These are phyloP conservation scores for Silene noctiflora DNA, from an alignment of 179 eudicot genomes.

Conservation along the genomic window DNA sequence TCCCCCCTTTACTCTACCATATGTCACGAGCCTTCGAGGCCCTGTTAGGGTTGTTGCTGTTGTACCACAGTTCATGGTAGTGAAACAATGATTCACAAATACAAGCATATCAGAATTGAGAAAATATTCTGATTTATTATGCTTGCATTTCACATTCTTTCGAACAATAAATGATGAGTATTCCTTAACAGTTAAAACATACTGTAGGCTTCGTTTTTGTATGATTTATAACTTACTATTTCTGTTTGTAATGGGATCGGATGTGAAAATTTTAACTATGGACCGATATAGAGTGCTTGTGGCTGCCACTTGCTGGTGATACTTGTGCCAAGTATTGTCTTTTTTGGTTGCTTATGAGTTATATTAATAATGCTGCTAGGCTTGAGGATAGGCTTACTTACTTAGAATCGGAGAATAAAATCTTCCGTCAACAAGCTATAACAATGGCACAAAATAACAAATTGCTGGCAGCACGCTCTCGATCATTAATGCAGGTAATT, in stretches of 20 bases:
- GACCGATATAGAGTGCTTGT: no score
- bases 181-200: no score
- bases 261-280: no score
- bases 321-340: neutral
- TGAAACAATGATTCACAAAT: neutral
- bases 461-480: constrained; percentile 54
- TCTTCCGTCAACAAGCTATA: constrained; percentile 81
- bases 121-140: no score
- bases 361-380: constrained; percentile 38
- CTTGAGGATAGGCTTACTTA: constrained; percentile 74
- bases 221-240: no score
- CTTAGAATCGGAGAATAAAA: constrained; percentile 75
- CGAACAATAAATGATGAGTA: no score
- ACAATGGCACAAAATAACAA: constrained; percentile 67
- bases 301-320: no score
- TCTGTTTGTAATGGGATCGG: no score
- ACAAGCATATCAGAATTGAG: neutral
- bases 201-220: no score
- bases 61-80: neutral
- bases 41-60: neutral
- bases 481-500: constrained; percentile 65
- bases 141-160: no score
- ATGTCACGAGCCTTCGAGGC: constrained; percentile 2
- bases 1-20: no score
- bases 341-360: constrained; percentile 26